These are phyloP conservation scores for Talaromyces verruculosus DNA, from an alignment of 2,329 filamentous ascomycete genomes.

Conservation along the genomic window DNA sequence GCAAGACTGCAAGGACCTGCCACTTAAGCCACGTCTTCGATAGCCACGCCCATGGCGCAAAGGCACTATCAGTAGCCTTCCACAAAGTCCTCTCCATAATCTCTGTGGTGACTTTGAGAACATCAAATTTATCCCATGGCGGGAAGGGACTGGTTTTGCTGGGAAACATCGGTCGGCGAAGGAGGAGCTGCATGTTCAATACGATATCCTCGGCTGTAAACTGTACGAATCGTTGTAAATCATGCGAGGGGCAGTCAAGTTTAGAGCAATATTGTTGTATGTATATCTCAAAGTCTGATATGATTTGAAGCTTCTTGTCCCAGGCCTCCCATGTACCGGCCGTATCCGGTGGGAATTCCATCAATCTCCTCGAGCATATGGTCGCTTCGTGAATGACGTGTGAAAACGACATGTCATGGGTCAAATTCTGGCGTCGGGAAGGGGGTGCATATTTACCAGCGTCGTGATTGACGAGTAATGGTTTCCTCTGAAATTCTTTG, in stretches of 20 bases:
- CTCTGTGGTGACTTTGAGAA: conserved; percentile 8
- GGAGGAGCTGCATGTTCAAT: conserved; percentile 6
- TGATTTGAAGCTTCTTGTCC: conserved; percentile 3
- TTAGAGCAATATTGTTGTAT: conserved; percentile 1
- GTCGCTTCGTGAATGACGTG: conserved; percentile 9
- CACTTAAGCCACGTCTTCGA: conserved; percentile 9
- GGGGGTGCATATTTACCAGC: not conserved
- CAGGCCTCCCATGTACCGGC: conserved; percentile 1
- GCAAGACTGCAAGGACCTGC: conserved; percentile 6
- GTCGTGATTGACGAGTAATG: not conserved
- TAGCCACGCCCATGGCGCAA: conserved; percentile 8
- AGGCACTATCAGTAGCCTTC: conserved; percentile 9
- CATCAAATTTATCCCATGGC: conserved; percentile 8
- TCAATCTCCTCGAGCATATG: conserved; percentile 3
- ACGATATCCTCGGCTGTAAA: conserved; percentile 4
- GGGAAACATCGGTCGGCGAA: not conserved
- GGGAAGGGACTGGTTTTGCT: conserved; percentile 1
- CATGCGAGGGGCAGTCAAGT: not conserved
- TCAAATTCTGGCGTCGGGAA: not conserved
- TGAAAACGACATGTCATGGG: not conserved
- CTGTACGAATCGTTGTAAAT: conserved; percentile 1
- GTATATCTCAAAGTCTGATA: conserved; percentile 5
- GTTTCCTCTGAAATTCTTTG: conserved; percentile 6
- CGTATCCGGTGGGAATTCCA: not conserved
- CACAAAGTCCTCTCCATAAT: conserved; percentile 4